A percentile compares a stretch with the other conserved stretches of the same genome.
These are phyloP conservation scores for Zangia roseola DNA, from an alignment of 768 basidiomycete genomes.

Conservation along the genomic window DNA sequence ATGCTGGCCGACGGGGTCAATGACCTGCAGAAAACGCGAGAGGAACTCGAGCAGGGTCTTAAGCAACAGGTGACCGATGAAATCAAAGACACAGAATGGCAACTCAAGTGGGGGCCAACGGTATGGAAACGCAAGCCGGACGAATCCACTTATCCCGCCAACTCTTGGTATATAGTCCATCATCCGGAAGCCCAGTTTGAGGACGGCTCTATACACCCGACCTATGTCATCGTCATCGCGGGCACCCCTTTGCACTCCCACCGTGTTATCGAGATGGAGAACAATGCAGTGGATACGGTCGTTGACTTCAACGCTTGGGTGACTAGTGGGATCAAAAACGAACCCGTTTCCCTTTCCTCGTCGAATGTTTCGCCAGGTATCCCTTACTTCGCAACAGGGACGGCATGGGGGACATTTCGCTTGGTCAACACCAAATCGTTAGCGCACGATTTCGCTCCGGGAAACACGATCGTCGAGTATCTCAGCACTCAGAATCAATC, in stretches of 20 bases:
- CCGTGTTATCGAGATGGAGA: conserved; percentile 3
- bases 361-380: not conserved
- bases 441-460: not conserved
- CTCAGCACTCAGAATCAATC: not conserved
- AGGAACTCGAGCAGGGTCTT: too few relatives aligned
- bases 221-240: conserved; percentile 15
- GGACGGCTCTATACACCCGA: conserved; percentile 5
- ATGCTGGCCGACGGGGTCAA: too few relatives aligned
- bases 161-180: conserved; percentile 15
- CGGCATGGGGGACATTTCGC: not conserved
- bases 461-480: conserved; percentile 8
- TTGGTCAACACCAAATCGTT: conserved; percentile 2
- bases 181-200: conserved; percentile 8
- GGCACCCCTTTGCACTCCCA: conserved; percentile 1
- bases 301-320: conserved; percentile 12
- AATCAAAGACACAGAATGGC: too few relatives aligned
- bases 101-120: too few relatives aligned
- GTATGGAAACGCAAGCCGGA: too few relatives aligned
- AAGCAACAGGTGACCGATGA: too few relatives aligned
- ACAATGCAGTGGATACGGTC: conserved; percentile 6
- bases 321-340: not conserved
- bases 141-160: conserved; percentile 12
- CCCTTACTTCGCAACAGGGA: conserved; percentile 3
- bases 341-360: not conserved
- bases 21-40: too few relatives aligned